Evolutionary conservation across 768 basidiomycete species (phyloP), one percentile per base, ranked within the genome.

Genomic region (Russula earlei): DNA sequence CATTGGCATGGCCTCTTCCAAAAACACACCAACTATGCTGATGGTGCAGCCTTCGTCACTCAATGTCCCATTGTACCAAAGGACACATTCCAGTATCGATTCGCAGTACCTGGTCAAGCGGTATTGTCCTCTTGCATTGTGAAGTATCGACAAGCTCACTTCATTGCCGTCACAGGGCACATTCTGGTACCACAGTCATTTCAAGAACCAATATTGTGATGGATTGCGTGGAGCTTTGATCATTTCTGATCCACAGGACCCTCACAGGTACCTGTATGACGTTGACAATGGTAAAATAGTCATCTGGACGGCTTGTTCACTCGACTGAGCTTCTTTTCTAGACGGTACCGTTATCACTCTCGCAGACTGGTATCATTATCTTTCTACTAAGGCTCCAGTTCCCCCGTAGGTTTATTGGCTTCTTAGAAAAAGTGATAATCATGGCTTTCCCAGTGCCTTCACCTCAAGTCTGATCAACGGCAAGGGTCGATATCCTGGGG

Each of bases 381-480:
- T 77, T 74, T 58, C 76, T 73, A 43, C 22, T 27, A 9, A 66
- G 64, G 7, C 66, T 70, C 2, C 59, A n/a, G n/a, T n/a, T n/a
- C 51, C 17, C 25, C 12, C 47, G 51, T 45, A 4, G 34, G 6
- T 53, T 22, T 25, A 7, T 17, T 4, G 3, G 4, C n/a, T 25
- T 49, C n/a, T 36, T 0, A 3, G 51, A 27, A 11, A 20, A 19
- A 1, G 25, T 17, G 24, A 19, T 17, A 54, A 36, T 19, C 11
- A 59, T 12, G 52, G 61, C 4, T 5, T 33, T 37, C 49, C 4
- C 6, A 51, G 48, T 19, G n/a, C 46, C 20, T 52, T 72, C 1
- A 65, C 78, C 53, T 67, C 79, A 11, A 77, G 74, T 0, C 62
- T 83, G 7, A 79, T 83, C 49, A 82, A 82, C 43, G 79, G 79